Conservation (phyloP, 768 basidiomycete genomes). For the Collybia sordida region DNA sequence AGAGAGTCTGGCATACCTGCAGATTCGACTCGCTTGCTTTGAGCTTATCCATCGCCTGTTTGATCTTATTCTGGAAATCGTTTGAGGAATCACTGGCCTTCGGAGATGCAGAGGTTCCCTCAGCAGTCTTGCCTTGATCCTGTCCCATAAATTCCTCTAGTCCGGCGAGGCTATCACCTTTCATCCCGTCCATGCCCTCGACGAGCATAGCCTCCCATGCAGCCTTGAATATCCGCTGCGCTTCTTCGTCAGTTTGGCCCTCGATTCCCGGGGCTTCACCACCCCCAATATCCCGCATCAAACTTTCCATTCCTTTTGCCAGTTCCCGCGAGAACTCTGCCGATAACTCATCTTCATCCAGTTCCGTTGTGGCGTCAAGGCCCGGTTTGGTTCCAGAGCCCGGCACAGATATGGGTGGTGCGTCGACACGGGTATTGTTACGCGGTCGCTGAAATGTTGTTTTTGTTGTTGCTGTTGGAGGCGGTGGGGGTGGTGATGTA, state of each 20-base stretch:
- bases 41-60: constrained; percentile 72
- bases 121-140: constrained; percentile 2
- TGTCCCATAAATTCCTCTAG: constrained; percentile 15
- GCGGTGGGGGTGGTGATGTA: constrained; percentile 29
- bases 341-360: constrained; percentile 39
- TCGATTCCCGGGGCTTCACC: constrained; percentile 23
- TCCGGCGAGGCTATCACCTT: constrained; percentile 18
- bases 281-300: constrained; percentile 47
- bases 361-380: constrained; percentile 26
- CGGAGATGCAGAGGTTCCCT: neutral
- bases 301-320: constrained; percentile 48
- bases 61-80: constrained; percentile 67
- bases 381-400: constrained; percentile 24
- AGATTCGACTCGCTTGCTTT: constrained; percentile 62
- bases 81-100: neutral
- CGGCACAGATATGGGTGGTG: constrained; percentile 35
- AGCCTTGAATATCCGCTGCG: constrained; percentile 44
- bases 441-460: constrained; percentile 36
- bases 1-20: constrained; percentile 32
- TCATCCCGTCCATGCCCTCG: constrained; percentile 54
- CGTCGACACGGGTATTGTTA: constrained; percentile 49
- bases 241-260: constrained; percentile 25
- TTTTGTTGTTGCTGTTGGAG: constrained; percentile 26
- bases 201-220: constrained; percentile 75
- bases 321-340: constrained; percentile 47